phyloP scores from a whole-genome alignment of 73 alveolate genomes.

The Tetrahymena thermophila region DNA sequence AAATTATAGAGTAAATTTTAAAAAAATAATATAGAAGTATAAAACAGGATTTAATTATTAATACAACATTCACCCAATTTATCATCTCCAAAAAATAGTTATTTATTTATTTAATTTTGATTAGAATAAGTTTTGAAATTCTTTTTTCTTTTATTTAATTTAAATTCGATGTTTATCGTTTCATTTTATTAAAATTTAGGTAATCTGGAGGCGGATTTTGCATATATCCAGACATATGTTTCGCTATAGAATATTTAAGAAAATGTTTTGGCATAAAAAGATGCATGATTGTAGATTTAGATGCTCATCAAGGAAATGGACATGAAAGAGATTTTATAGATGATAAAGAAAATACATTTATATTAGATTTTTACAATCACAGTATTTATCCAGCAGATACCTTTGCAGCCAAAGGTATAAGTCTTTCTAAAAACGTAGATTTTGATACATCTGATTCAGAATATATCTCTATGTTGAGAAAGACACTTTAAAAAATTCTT shows the following conservation, averaged over 20 bases:
- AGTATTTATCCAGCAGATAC: conserved; percentile 73
- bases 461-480: conserved; percentile 29
- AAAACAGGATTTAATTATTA: no score
- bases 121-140: no score
- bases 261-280: conserved; percentile 32
- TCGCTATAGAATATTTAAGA: conserved; percentile 51
- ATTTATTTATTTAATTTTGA: no score
- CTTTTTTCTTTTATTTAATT: background rate
- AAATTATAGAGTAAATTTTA: no score
- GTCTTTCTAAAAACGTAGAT: conserved; percentile 18
- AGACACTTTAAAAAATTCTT: conserved; percentile 8
- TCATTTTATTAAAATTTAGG: background rate
- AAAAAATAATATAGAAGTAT: no score
- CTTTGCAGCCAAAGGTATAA: conserved; percentile 61
- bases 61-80: no score
- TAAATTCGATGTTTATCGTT: background rate
- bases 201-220: conserved; percentile 77
- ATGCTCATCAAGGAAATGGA: conserved; percentile 91
- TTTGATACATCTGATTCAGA: conserved; percentile 37
- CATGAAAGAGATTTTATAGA: conserved; percentile 72
- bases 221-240: conserved; percentile 73
- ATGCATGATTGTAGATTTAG: conserved; percentile 70
- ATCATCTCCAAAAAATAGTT: no score
- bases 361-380: conserved; percentile 67
- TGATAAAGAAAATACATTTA: conserved; percentile 46